A percentile compares a stretch with the other conserved stretches of the same genome.
phyloP scores from a whole-genome alignment of 2,329 filamentous ascomycete species.

The Botrytis galanthina region DNA sequence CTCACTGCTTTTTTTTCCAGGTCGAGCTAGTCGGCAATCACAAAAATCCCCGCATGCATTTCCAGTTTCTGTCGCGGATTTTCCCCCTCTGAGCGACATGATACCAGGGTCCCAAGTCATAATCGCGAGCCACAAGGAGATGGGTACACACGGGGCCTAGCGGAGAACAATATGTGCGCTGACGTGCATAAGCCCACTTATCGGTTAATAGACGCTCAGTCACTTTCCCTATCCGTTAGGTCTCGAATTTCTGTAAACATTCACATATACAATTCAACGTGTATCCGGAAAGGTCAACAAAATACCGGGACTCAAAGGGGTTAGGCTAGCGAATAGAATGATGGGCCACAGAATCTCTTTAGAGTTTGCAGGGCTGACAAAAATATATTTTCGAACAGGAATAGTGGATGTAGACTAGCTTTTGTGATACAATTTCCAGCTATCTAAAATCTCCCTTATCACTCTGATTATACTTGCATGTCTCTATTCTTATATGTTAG shows the following conservation, averaged over 20 bases:
- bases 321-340: background rate
- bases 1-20: background rate
- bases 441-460: background rate
- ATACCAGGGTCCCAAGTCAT: background rate
- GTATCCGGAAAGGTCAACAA: background rate
- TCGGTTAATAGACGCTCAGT: background rate
- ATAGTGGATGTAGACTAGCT: background rate
- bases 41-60: background rate
- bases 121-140: background rate
- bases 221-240: background rate
- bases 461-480: background rate
- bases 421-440: background rate
- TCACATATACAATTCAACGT: background rate
- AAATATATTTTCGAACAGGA: background rate
- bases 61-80: background rate
- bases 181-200: background rate
- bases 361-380: background rate
- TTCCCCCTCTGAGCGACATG: background rate
- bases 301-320: background rate
- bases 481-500: background rate
- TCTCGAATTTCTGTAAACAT: background rate
- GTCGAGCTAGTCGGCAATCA: background rate
- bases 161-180: background rate
- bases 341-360: background rate
- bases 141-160: background rate